These are phyloP conservation scores for Boletus subparvulus DNA, from an alignment of 768 basidiomycete genomes.

Conservation along the genomic window DNA sequence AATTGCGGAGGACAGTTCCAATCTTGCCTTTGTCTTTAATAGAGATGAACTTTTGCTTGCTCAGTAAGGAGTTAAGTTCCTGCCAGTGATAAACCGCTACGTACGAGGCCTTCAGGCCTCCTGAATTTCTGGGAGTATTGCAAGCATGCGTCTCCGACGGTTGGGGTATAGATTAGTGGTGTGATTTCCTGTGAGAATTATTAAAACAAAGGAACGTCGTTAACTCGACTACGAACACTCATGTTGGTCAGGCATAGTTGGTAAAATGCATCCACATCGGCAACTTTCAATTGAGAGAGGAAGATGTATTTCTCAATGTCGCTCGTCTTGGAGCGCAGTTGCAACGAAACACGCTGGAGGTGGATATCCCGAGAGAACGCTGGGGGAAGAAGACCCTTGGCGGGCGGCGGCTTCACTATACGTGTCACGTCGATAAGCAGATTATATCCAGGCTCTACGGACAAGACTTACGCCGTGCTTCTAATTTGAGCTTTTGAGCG, in stretches of 20 bases:
- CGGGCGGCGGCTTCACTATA: constrained; percentile 41
- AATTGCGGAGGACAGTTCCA: constrained; percentile 63
- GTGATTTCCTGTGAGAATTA: constrained; percentile 45
- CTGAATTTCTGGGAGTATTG: constrained; percentile 80
- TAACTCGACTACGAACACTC: constrained; percentile 24
- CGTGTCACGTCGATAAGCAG: neutral
- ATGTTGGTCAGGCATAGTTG: constrained; percentile 69
- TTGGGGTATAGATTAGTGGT: constrained; percentile 90
- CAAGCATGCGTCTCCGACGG: constrained; percentile 87
- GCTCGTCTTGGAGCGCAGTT: constrained; percentile 73
- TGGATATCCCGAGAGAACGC: constrained; percentile 54
- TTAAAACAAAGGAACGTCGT: neutral
- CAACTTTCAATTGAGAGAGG: constrained; percentile 69
- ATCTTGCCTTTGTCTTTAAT: constrained; percentile 84
- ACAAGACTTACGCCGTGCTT: constrained; percentile 45
- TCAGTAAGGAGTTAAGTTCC: constrained; percentile 3
- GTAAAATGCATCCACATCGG: constrained; percentile 78
- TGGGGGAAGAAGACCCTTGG: constrained; percentile 62
- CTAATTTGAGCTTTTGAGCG: constrained; percentile 66
- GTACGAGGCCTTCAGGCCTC: constrained; percentile 69
- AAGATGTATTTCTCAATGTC: constrained; percentile 84
- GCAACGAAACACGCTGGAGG: constrained; percentile 57
- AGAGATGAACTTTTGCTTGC: constrained; percentile 60
- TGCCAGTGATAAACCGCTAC: constrained; percentile 20
- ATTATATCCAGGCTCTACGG: neutral